Evolutionary conservation across 2,329 filamentous ascomycete species (phyloP).

Genomic region (Nemania bipapillata): DNA sequence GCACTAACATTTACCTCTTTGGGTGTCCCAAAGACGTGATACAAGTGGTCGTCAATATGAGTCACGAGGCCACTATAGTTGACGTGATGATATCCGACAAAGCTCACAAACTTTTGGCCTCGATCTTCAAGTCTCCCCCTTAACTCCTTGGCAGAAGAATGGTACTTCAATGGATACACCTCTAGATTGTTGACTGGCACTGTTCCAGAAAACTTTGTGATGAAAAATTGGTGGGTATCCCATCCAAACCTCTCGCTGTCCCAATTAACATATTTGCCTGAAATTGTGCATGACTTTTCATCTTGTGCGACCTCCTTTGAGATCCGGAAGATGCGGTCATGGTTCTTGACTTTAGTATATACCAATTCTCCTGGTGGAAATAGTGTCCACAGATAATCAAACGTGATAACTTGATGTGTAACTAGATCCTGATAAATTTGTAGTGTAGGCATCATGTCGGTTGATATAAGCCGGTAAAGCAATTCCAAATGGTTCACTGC

Average conservation of each 20-base stretch:
- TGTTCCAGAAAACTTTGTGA: background rate
- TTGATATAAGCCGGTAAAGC: background rate
- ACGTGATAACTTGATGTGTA: background rate
- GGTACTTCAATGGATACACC: background rate
- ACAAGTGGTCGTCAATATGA: background rate
- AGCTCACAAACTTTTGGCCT: background rate
- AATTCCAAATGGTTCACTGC: background rate
- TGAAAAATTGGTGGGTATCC: background rate
- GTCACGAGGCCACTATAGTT: too few relatives aligned
- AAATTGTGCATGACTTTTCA: background rate
- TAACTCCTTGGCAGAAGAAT: background rate
- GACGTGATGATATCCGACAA: too few relatives aligned
- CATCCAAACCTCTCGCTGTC: background rate
- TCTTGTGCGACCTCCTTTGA: background rate
- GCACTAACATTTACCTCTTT: background rate
- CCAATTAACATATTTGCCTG: background rate
- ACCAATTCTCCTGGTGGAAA: background rate
- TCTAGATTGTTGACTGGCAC: background rate
- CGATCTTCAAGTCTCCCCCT: background rate
- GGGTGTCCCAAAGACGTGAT: background rate
- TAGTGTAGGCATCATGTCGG: background rate
- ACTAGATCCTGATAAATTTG: background rate
- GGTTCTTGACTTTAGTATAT: background rate
- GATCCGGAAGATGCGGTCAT: background rate
- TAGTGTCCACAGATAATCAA: background rate